Evolutionary conservation across 1,139 yeast species (phyloP).

Genomic region (Petasospora rhodanensis): DNA sequence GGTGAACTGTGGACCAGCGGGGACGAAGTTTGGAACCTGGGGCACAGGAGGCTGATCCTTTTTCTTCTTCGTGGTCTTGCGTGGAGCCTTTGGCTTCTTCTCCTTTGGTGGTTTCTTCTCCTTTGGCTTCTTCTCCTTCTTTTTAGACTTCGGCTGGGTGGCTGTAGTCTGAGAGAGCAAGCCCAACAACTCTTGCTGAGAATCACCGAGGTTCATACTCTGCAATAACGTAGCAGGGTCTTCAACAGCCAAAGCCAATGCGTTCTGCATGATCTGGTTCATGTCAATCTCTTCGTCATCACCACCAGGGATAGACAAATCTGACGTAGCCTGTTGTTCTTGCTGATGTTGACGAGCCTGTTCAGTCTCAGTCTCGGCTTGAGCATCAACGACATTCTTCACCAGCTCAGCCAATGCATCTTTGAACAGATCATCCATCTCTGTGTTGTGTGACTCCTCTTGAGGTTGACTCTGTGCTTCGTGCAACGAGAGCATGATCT

Average conservation of each 20-base stretch:
- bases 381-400: constrained; percentile 34
- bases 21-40: constrained; percentile 22
- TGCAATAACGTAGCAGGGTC: constrained; percentile 54
- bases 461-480: constrained; percentile 5
- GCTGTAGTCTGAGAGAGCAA: constrained; percentile 15
- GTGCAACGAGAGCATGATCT: constrained; percentile 19
- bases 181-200: constrained; percentile 14
- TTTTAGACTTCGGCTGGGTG: constrained; percentile 14
- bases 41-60: constrained; percentile 19
- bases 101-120: constrained; percentile 25
- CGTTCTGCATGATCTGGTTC: constrained; percentile 70
- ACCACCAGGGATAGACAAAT: constrained; percentile 3
- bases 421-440: constrained; percentile 14
- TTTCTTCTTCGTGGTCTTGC: constrained; percentile 24
- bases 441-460: constrained; percentile 4
- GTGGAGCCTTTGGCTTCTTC: constrained; percentile 25
- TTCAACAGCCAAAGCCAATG: constrained; percentile 67
- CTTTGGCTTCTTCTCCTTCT: constrained; percentile 21
- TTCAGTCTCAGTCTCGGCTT: constrained; percentile 12
- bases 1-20: constrained; percentile 17
- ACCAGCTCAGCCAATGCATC: constrained; percentile 37
- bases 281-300: constrained; percentile 43
- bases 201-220: constrained; percentile 38
- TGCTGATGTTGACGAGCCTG: constrained; percentile 1
- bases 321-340: constrained; percentile 1